These are phyloP conservation scores for Chaetomium strumarium DNA, from an alignment of 2,329 filamentous ascomycete genomes.

Conservation along the genomic window DNA sequence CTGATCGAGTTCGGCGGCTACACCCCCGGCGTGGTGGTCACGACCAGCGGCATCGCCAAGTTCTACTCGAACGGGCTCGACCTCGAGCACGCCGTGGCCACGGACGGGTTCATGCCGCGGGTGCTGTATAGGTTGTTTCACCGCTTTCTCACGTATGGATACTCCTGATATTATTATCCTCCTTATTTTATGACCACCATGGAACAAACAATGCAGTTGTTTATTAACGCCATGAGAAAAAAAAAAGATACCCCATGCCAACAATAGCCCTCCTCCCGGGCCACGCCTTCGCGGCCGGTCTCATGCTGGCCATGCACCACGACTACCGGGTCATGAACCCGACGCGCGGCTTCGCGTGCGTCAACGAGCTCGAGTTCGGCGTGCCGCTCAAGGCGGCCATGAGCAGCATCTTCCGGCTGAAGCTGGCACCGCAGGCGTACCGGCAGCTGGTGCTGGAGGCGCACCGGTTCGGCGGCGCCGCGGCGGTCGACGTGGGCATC, in stretches of 20 bases:
- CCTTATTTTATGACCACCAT: no score
- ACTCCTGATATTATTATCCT: no score
- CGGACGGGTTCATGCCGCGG: constrained; percentile 55
- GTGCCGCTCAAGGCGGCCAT: constrained; percentile 69
- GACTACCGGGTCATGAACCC: constrained; percentile 77
- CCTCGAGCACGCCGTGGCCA: constrained; percentile 55
- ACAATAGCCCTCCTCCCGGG: constrained; percentile 75
- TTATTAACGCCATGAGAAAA: no score
- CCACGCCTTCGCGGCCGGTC: constrained; percentile 74
- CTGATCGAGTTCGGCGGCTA: constrained; percentile 60
- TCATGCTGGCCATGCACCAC: constrained; percentile 76
- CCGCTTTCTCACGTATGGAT: constrained; percentile 52
- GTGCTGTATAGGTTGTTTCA: constrained; percentile 60
- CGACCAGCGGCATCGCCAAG: constrained; percentile 67
- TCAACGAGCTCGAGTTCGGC: constrained; percentile 79
- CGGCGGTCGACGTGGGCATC: constrained; percentile 60
- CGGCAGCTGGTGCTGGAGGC: constrained; percentile 68
- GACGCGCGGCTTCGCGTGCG: constrained; percentile 63
- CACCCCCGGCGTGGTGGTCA: constrained; percentile 67
- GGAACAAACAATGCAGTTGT: no score
- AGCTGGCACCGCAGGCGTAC: constrained; percentile 52
- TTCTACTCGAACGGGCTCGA: constrained; percentile 85
- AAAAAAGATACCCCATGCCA: constrained; percentile 62
- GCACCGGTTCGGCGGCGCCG: constrained; percentile 55
- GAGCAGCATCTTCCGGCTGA: constrained; percentile 67